phyloP scores from a whole-genome alignment of 2,329 filamentous ascomycete species.

The Phaeosphaeria sp. region DNA sequence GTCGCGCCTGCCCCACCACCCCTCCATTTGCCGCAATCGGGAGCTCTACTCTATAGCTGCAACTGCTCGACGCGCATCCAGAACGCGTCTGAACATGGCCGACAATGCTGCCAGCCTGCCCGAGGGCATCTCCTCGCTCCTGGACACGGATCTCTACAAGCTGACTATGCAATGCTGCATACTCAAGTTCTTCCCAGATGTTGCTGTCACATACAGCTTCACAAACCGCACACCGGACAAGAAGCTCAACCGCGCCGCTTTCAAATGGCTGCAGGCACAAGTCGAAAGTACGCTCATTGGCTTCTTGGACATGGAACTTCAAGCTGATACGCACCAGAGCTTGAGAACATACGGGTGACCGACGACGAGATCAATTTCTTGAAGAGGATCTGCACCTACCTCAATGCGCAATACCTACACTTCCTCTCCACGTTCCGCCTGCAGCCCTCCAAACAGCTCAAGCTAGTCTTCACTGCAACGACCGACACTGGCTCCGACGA shows the following conservation, averaged over 20 bases:
- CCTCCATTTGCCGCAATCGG: slow-evolving; percentile 28
- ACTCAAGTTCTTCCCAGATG: slow-evolving; percentile 85
- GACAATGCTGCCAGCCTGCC: slow-evolving; percentile 33
- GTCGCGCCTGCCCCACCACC: slow-evolving; percentile 36
- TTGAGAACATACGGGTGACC: slow-evolving; percentile 81
- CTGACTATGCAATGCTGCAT: slow-evolving; percentile 94
- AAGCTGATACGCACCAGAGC: slow-evolving; percentile 60
- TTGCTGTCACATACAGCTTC: slow-evolving; percentile 86
- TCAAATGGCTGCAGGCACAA: slow-evolving; percentile 83
- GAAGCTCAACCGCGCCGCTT: slow-evolving; percentile 83
- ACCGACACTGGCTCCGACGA: slow-evolving; percentile 69
- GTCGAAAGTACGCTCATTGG: slow-evolving; percentile 68
- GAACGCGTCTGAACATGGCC: slow-evolving; percentile 28
- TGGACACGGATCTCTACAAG: slow-evolving; percentile 81
- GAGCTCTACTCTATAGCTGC: slow-evolving; percentile 4
- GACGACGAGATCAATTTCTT: slow-evolving; percentile 83
- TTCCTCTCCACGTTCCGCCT: slow-evolving; percentile 85
- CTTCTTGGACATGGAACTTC: background rate
- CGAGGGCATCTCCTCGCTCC: slow-evolving; percentile 52
- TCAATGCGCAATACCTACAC: slow-evolving; percentile 76
- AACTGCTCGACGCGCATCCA: slow-evolving; percentile 5
- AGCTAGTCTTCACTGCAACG: slow-evolving; percentile 67
- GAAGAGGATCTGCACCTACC: slow-evolving; percentile 78
- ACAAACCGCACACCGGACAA: slow-evolving; percentile 96
- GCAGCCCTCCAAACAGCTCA: slow-evolving; percentile 80